Base-by-base conservation (phyloP, 192 early-diverging fungal species). In the Linnemannia zychae region DNA sequence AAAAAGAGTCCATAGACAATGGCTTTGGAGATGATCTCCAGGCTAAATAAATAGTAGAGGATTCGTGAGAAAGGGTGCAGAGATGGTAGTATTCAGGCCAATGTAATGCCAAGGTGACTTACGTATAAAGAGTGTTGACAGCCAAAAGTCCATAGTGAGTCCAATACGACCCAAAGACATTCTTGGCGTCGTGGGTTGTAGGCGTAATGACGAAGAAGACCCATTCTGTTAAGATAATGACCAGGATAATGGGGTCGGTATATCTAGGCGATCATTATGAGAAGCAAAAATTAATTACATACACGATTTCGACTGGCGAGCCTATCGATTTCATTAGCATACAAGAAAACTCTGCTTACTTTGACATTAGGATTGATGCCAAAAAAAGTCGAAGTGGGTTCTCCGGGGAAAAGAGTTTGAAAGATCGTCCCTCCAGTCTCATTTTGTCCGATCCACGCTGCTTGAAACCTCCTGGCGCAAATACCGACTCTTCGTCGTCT, bases 51-150 rank as follows among this genome's bases (percentile, higher is more conserved):
- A 37, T n/a, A 46, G 63, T 24, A 44, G 0, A 22, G 46, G 34
- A 22, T 17, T 1, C 4, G 48, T 7, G 40, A n/a, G 18, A 67
- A 37, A 11, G 49, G 28, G 1, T 28, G 28, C 7, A 12, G n/a
- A 31, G 36, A 34, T 16, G 1, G 33, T 9, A 67, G 13, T n/a
- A 24, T 16, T 22, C n/a, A 33, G n/a, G 0, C 13, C n/a, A 63
- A 31, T 12, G 24, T 7, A 4, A 63, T 28, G 12, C 22, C 7
- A 24, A 3, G 2, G 5, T 37, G 7, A 70, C 84, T 71, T 87
- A 85, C 80, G 80, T 90, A 63, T 88, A 90, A 9, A 90, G 40
- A 48, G 79, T 81, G 65, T 90, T 88, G 28, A 90, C 87, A 0
- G 67, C 76, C 22, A 90, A 31, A 2, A 88, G 67, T 38, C 77